Conservation (phyloP, 306 rosid genomes). For the Mimosa bimucronata region DNA sequence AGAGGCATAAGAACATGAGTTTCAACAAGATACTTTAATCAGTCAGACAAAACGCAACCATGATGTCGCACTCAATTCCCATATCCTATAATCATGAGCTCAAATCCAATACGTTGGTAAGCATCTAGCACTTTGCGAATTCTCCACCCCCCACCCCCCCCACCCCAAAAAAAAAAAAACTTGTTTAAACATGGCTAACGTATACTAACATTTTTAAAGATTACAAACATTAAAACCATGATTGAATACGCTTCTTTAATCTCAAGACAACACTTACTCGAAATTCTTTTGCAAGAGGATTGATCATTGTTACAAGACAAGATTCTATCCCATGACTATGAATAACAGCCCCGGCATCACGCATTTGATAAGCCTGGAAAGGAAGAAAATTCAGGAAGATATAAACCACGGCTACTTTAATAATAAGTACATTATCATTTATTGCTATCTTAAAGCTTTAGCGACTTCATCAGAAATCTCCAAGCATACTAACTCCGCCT, state of each 20-base stretch:
- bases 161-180: too few relatives aligned
- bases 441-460: slow-evolving; percentile 12
- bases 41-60: slow-evolving; percentile 28
- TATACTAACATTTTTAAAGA: background rate
- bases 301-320: slow-evolving; percentile 87
- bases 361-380: slow-evolving; percentile 80
- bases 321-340: slow-evolving; percentile 95
- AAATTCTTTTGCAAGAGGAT: slow-evolving; percentile 86
- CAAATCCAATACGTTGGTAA: too few relatives aligned
- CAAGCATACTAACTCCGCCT: slow-evolving; percentile 6
- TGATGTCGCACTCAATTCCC: slow-evolving; percentile 25
- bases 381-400: slow-evolving; percentile 1
- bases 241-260: slow-evolving; percentile 24
- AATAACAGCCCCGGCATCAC: slow-evolving; percentile 85
- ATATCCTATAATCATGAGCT: background rate
- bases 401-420: background rate
- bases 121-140: background rate
- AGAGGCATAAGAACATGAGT: background rate
- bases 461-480: slow-evolving; percentile 5
- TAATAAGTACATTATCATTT: slow-evolving; percentile 5
- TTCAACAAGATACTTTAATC: slow-evolving; percentile 13
- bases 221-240: slow-evolving; percentile 17
- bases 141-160: slow-evolving; percentile 15
- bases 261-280: slow-evolving; percentile 64
- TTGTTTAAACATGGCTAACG: too few relatives aligned